Percentiles rank a stretch among this genome's conserved stretches.
Evolutionary conservation across 257 asterid species (phyloP).

Genomic region (Solanum sejunctum): DNA sequence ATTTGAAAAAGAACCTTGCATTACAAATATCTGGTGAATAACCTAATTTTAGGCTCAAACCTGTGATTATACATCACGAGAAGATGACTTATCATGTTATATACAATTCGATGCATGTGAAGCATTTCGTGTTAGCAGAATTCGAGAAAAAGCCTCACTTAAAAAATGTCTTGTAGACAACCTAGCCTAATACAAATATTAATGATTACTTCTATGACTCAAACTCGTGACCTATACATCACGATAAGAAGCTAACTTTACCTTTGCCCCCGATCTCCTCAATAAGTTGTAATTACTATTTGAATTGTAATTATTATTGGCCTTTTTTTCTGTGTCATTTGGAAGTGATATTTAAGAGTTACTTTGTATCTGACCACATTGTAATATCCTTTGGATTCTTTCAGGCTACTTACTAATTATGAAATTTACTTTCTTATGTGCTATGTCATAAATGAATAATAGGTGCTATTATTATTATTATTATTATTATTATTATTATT

Average conservation of each 20-base stretch:
- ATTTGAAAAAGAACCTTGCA: background rate
- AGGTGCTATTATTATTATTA: background rate
- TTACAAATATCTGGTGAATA: background rate
- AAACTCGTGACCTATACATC: background rate
- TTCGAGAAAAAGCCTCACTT: background rate
- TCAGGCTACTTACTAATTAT: background rate
- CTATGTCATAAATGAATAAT: background rate
- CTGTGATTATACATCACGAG: too few relatives aligned
- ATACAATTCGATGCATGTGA: background rate
- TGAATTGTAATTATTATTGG: background rate
- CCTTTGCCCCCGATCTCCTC: accelerated
- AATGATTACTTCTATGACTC: background rate
- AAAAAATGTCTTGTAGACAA: background rate
- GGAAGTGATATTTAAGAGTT: background rate
- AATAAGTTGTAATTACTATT: background rate
- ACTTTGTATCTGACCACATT: background rate
- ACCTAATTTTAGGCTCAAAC: too few relatives aligned
- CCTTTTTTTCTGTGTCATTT: background rate
- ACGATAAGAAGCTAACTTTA: background rate
- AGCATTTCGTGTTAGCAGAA: background rate
- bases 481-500: background rate
- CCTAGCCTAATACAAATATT: background rate
- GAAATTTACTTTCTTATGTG: background rate
- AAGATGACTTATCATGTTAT: too few relatives aligned
- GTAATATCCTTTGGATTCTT: background rate